These are phyloP conservation scores for Cryomyces minteri DNA, from an alignment of 495 filamentous ascomycete species.

Conservation along the genomic window DNA sequence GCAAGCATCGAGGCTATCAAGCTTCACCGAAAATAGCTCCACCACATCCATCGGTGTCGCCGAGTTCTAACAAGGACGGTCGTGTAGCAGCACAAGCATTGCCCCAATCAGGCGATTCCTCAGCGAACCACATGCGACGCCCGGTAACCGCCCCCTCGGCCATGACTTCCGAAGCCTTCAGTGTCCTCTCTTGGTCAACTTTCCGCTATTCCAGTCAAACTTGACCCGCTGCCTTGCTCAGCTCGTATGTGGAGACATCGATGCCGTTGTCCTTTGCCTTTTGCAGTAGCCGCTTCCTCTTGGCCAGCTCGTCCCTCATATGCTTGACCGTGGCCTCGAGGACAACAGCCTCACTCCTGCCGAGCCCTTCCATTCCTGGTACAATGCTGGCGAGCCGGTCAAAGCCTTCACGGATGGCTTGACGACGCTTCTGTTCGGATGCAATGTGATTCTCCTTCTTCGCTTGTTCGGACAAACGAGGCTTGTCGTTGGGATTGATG, in stretches of 20 bases:
- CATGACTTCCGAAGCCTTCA: no score
- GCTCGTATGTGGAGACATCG: neutral
- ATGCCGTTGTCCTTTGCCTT: conserved; percentile 1
- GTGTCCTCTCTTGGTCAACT: no score
- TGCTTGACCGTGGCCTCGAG: conserved; percentile 58
- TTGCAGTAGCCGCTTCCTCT: conserved; percentile 41
- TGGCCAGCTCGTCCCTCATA: conserved; percentile 43
- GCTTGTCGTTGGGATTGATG: conserved; percentile 30
- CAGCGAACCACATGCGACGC: no score
- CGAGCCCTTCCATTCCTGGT: conserved; percentile 67
- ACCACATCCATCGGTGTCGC: no score
- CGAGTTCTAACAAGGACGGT: no score
- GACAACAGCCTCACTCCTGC: conserved; percentile 69
- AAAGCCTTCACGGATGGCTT: conserved; percentile 73
- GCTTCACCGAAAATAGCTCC: no score
- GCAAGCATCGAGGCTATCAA: no score
- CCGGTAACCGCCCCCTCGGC: no score
- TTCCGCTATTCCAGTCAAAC: no score
- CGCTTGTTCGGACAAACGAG: conserved; percentile 67
- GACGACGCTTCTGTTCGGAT: conserved; percentile 76
- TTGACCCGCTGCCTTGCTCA: no score
- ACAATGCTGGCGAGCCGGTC: conserved; percentile 69
- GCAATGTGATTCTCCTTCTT: conserved; percentile 87
- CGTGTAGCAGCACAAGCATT: no score
- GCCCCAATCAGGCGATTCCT: no score